Evolutionary conservation across 1,139 yeast genomes (phyloP).

Genomic region (Kurtzmaniella quercitrusa): DNA sequence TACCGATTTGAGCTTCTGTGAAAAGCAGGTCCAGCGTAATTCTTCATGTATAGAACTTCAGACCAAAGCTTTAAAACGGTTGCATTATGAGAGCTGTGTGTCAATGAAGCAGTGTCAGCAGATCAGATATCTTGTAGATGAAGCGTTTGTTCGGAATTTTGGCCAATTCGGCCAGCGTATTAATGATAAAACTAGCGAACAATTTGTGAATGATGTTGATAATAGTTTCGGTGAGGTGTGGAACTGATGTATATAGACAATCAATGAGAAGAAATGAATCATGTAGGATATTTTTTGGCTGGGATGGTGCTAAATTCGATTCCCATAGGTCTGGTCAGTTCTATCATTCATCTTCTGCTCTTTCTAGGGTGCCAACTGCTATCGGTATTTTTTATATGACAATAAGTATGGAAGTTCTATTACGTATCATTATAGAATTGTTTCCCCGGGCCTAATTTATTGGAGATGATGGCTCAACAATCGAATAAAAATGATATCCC

Average conservation of each 20-base stretch:
- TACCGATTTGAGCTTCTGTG: constrained; percentile 20
- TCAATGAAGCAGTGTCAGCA: constrained; percentile 35
- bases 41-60: constrained; percentile 33
- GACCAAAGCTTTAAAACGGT: constrained; percentile 28
- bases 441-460: constrained; percentile 20
- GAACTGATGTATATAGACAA: constrained; percentile 17
- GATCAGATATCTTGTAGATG: constrained; percentile 35
- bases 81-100: constrained; percentile 39
- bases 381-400: too few species aligned
- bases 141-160: constrained; percentile 33
- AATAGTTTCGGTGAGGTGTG: constrained; percentile 32
- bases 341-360: too few species aligned
- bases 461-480: constrained; percentile 42
- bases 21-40: constrained; percentile 23
- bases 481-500: constrained; percentile 39
- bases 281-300: too few species aligned
- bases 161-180: constrained; percentile 37
- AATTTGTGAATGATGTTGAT: constrained; percentile 31
- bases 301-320: too few species aligned
- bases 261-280: too few species aligned
- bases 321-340: too few species aligned
- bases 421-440: too few species aligned
- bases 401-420: too few species aligned
- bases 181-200: constrained; percentile 21
- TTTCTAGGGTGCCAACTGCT: too few species aligned